Evolutionary conservation across 2,329 filamentous ascomycete genomes (phyloP), one percentile per base, ranked within the genome.

Genomic region (Fusarium torulosum): DNA sequence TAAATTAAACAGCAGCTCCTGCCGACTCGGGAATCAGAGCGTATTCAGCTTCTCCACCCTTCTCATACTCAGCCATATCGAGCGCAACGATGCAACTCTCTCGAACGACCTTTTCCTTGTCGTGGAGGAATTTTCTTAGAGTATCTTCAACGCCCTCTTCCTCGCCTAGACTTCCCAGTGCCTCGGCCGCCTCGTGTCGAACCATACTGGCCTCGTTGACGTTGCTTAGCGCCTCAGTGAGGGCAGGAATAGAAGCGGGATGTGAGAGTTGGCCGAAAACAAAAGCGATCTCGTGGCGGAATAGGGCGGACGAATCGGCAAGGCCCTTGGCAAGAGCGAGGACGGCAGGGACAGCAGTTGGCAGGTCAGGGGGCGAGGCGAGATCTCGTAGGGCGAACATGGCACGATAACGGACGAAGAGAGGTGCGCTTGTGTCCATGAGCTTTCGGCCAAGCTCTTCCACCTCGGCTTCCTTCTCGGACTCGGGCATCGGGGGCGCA

Each of bases 331-430:
- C 93, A 45, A 99, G 87, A 13, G 94, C 92, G 43, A 91, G 86
- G 53, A 99, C 87, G 19, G 96, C 95, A n/a, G 92, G 91, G 17
- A 93, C 87, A 8, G 95, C 94, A 3, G 94, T 97, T 3, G 94
- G 92, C 42, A 96, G 89, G 75, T 97, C 91, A 11, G 95, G 94
- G 17, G 96, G 96, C 6, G 94, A 97, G 21, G 94, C 94, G 52
- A 99, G 89, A 79, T 99, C 96, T 75, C 96, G 91, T 52, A 99
- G 89, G 59, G 93, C 92, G 77, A 99, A 99, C 96, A 99, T 99
- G 78, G 96, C 95, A 75, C 96, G 90, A 82, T 99, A 99, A 77
- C 96, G 90, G 76, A 93, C 84, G 84, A 99, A 99, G 14, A 99
- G 87, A 23, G 94, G 92, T 47, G 90, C 82, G 7, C 83, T 86